Percentiles rank a stretch among this genome's conserved stretches.
These are phyloP conservation scores for Heritiera littoralis DNA, from an alignment of 345 rosid species.

Conservation along the genomic window DNA sequence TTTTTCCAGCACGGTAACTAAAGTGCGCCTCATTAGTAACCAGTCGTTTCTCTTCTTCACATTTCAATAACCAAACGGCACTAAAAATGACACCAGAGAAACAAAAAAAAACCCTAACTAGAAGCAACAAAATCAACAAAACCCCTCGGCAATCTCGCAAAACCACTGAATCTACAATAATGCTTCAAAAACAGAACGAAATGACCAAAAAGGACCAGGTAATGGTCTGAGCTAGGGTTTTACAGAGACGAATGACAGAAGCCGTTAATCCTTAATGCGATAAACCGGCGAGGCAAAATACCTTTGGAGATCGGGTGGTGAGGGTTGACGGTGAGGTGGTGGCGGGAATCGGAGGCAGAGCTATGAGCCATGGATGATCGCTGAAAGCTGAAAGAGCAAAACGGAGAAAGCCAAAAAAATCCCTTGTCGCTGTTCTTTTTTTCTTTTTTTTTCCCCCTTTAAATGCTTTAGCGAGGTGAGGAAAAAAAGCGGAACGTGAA, in stretches of 20 bases:
- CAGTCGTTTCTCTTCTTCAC: neutral
- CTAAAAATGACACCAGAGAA: neutral
- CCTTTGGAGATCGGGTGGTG: conserved; percentile 87
- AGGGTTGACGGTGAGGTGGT: conserved; percentile 56
- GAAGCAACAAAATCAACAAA: neutral
- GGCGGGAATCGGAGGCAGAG: conserved; percentile 53
- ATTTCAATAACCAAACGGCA: neutral
- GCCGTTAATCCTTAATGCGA: neutral
- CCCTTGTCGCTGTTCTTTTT: neutral
- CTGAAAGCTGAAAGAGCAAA: neutral
- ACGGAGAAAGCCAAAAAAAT: conserved; percentile 23
- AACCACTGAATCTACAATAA: conserved; percentile 15
- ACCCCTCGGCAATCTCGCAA: conserved; percentile 10
- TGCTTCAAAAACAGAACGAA: neutral
- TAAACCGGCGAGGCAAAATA: conserved; percentile 13
- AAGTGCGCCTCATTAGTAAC: neutral
- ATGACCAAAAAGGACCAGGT: neutral
- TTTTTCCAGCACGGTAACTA: neutral
- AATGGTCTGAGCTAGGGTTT: conserved; percentile 26
- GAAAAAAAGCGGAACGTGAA: neutral
- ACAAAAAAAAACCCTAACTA: conserved; percentile 23
- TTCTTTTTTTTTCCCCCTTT: neutral
- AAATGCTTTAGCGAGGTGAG: conserved; percentile 19
- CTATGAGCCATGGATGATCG: conserved; percentile 71
- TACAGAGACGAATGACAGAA: neutral